Base-by-base conservation (phyloP, 306 rosid species). In the Ochetophila trinervis region DNA sequence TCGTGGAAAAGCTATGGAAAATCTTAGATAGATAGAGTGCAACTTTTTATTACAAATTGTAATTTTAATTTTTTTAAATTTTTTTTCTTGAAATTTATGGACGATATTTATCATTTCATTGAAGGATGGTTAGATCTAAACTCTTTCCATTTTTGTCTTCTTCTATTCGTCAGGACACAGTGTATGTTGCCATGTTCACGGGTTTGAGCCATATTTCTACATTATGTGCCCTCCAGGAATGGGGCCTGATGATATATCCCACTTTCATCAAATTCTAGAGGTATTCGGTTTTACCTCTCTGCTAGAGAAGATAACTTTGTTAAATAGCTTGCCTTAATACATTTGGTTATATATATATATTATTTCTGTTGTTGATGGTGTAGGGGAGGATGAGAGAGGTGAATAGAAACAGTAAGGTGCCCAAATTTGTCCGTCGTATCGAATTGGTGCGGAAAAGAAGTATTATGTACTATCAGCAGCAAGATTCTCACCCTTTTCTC, bases 121-220 rank as follows among this genome's bases (percentile, higher is more conserved):
- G 13, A 18, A 24, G 22, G 44, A n/a, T 20, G 34, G 20, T 49
- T 49, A 8, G 17, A 0, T 65, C 50, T 62, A 35, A 61, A 47
- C 3, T 9, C 11, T 2, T 55, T 15, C 37, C 0, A 66, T 34
- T 69, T 66, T 68, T 79, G 62, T 16, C 52, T 62, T 17, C 20
- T 49, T 49, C 53, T 49, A 15, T 49, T 57, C 78, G 61, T 78
- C 20, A 93, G 99, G 99, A 61, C 91, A 86, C 60, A 90, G 99
- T 69, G 90, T 93, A 52, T 93, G 99, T 76, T 87, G 96, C 84
- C 82, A 87, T 20, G 96, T 90, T 76, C 97, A 93, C 57, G 99
- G 99, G 30, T 93, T 93, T 62, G 97, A 93, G 75, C 99, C 99
- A 27, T 93, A 93, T 73, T 93, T 93, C 76, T 93, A 87, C 77